Base-by-base conservation (phyloP, 2,329 filamentous ascomycete species). In the Daldinia sp. region DNA sequence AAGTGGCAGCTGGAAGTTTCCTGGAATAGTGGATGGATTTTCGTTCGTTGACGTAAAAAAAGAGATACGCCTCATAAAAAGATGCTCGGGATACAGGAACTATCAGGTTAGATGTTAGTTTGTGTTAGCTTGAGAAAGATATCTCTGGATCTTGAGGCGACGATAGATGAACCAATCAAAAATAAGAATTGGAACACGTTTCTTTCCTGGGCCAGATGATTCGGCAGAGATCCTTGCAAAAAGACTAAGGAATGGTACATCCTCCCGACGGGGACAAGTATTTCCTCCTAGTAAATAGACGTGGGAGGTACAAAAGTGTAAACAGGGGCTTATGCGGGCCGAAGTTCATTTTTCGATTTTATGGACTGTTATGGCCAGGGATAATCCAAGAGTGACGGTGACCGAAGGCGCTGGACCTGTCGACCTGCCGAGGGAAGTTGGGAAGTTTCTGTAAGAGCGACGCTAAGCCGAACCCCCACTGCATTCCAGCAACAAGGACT, bases 161-260 rank as follows among this genome's bases (percentile, higher is more conserved):
- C 49, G 47, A 64, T 39, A 58, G 45, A 56, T 57, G 8, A 35
- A 8, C 65, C 62, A 68, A 68, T 68, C 15, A 63, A 34, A 56
- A 15, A 7, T 11, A 9, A 23, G 30, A 50, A 59, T 56, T 55
- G 25, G 23, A 61, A 8, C 65, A 68, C 65, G 65, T 68, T 68
- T 65, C 48, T 35, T 21, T 11, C 47, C 30, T 61, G 47, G 41
- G 29, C 53, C 59, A 63, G 57, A 61, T 68, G 65, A 68, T 68
- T 68, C 59, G 65, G 58, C 51, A 66, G 50, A 63, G 49, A 21
- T 25, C 63, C 65, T 55, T 61, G 63, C 29, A 29, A 35, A 19
- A 15, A 32, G 39, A n/a, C 62, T 63, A 63, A 32, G 21, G 17
- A 34, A 34, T 30, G 49, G 21, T 45, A 49, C 39, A 52, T 51